Base-by-base conservation (phyloP, 148 eudicot genomes). In the Rhododendron ovatum region DNA sequence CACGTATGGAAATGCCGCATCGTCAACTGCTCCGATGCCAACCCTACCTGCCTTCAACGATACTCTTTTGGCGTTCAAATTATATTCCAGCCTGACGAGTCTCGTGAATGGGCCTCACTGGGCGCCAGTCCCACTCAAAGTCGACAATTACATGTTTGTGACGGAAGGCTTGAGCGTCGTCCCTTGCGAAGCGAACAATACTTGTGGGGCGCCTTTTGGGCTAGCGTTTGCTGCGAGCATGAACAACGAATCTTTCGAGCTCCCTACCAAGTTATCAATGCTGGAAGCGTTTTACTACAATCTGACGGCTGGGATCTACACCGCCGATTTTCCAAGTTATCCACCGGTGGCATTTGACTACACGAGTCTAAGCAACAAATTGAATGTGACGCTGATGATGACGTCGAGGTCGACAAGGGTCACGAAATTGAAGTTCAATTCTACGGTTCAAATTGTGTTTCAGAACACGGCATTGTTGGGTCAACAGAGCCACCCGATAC, bases 401-500 rank as follows among this genome's bases (percentile, higher is more conserved):
- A 93, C 98, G 1, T 7, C 85, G 0, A 89, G 86, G 80, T 91
- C 95, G 1, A 94, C 98, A 0, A 92, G 87, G 24, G 96, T 93
- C 30, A 94, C 88, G 86, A 87, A 91, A 22, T 41, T 96, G 0
- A 94, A 91, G 87, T 96, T 53, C 81, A 93, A 94, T 80, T 53
- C 94, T 0, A 90, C 92, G 6, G 92, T 93, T 13, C 92, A 96
- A 91, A 90, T 96, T 20, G 92, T 96, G 76, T 63, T 94, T 75
- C 98, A 96, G 83, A 89, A 92, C 77, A 93, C 94, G 1, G 92
- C 92, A 0, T 30, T 93, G 67, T 37, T 93, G 1, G 90, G 86
- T 0, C 43, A 87, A 1, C 95, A 94, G 81, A 94, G 91, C 85
- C 98, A 96, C 83, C 98, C 98, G 0, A 93, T 96, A 57, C 98